Evolutionary conservation across 306 rosid species (phyloP), one percentile per base, ranked within the genome.

Genomic region (Urtica urens): DNA sequence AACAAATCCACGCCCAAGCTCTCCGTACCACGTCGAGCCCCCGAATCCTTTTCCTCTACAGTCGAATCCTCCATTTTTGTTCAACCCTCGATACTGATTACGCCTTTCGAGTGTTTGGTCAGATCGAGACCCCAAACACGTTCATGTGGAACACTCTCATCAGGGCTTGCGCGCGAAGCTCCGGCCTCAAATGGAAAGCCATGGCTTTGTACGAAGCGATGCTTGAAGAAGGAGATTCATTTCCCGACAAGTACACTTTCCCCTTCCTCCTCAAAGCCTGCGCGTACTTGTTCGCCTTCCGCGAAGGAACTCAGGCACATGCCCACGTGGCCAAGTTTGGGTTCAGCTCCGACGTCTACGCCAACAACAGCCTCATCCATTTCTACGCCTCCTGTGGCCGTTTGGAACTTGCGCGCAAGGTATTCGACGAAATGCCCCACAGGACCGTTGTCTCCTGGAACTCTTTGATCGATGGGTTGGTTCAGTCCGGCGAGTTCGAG

Each of bases 81-180:
- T 80, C 84, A 43, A 22, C 47, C 1, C 7, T 54, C 14, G 52
- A 48, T 8, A 26, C 49, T 7, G 62, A 42, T 55, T 80, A 87
- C 34, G 84, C 93, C 6, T 53, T 62, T 38, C 85, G 71, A 1
- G 74, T 77, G 5, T 78, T 87, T 49, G 39, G 44, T 50, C 83
- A 64, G 47, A 62, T 76, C 11, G 28, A 46, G 1, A 44, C 41
- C 24, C 86, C 88, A 38, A 83, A 83, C 57, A 76, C 93, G 40
- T 87, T 87, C 65, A 69, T 68, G 78, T 86, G 96, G 94, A 86
- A 86, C 70, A 77, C 81, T 51, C 87, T 87, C 62, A 73, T 87
- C 25, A 39, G 74, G 60, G 80, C 81, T 43, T 71, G 80, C 48
- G 79, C 96, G 0, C 70, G 80, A 49, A 80, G 72, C 39, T 6